phyloP scores from a whole-genome alignment of 139 green algal genomes.

The Chlamydomonas sp. region DNA sequence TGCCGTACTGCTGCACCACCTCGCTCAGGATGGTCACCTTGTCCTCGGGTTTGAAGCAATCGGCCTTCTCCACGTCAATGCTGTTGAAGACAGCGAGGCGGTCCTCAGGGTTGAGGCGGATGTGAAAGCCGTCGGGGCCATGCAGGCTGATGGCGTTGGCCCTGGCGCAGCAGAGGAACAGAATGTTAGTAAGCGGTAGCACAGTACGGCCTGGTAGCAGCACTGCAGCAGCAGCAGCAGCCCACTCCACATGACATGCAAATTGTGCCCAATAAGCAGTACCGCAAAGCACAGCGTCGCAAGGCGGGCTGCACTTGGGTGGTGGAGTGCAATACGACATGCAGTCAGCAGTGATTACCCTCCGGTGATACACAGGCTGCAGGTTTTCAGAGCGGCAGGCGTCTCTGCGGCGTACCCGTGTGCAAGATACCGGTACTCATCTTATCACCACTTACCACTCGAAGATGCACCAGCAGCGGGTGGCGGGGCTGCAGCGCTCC shows the following conservation, averaged over 20 bases:
- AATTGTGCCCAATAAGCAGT: no score
- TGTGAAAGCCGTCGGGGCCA: not conserved
- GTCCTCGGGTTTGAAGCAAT: not conserved
- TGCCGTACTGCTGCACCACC: not conserved
- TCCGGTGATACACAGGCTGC: not conserved
- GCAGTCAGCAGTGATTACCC: no score
- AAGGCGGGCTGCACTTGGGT: no score
- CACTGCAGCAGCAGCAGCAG: no score
- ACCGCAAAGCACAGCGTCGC: no score
- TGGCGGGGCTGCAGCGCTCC: not conserved
- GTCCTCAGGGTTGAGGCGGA: not conserved
- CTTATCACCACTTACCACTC: not conserved
- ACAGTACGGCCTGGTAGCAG: no score
- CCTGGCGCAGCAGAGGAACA: no score
- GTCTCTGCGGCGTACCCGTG: not conserved
- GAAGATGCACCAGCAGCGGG: not conserved
- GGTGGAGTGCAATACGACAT: no score
- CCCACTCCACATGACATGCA: no score
- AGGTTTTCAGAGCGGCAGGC: not conserved
- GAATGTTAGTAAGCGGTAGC: no score
- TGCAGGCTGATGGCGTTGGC: not conserved
- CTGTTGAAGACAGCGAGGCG: no score
- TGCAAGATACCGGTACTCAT: not conserved
- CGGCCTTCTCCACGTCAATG: not conserved
- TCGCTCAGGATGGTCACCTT: not conserved